Evolutionary conservation across 345 rosid genomes (phyloP), one percentile per base, ranked within the genome.

Genomic region (Murraya koenigii): DNA sequence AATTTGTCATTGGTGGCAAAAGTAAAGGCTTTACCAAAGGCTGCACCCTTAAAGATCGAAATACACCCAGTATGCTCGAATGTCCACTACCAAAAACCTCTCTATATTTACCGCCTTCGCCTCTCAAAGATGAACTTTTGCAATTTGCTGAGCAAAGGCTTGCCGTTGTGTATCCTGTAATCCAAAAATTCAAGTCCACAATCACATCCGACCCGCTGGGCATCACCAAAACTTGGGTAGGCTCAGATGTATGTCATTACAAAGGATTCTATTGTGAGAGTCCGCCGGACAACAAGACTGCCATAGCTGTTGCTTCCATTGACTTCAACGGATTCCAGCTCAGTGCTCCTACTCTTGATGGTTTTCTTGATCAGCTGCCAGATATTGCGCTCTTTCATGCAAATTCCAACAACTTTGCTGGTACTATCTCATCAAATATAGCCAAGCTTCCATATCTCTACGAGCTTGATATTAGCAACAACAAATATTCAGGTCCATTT

Each of bases 241-340:
- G 97, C 66, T 81, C 93, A 20, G 90, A 95, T 74, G 81, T 95
- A 35, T 91, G 98, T 82, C 91, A 64, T 33, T 93, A 95, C 83
- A 87, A 71, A 84, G 98, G 97, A 28, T 95, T 95, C 81, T 86
- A 82, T 86, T 91, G 98, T 75, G 95, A 90, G 72, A 82, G 71
- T 36, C 98, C 98, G 2, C 97, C 98, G 0, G 89, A 95, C 78
- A 95, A 93, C 87, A 60, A 72, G 49, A 82, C 98, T 6, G 97
- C 98, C 15, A 61, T 74, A 7, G 85, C 93, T 41, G 84, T 95
- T 33, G 97, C 97, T 41, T 93, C 97, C 20, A 79, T 95, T 11
- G 98, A 95, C 76, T 93, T 95, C 90, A 95, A 91, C 68, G 97
- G 97, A 14, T 95, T 91, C 85, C 91, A 87, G 6, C 90, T 95